Base-by-base conservation (phyloP, 192 early-diverging fungal genomes). In the Coemansia sp. region DNA sequence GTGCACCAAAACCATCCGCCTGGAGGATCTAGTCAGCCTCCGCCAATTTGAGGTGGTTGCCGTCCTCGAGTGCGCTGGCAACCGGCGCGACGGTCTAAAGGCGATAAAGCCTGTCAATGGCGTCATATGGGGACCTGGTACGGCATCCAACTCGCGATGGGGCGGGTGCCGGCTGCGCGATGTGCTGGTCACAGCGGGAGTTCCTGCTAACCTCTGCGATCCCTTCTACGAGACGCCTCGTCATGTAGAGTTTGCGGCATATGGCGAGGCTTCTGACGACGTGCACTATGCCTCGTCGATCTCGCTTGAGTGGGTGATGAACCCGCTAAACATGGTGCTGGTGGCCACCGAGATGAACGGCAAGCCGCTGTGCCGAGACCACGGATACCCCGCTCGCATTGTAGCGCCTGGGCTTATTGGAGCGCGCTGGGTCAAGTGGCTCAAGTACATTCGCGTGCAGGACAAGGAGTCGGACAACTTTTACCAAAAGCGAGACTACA, bases 401-500 rank as follows among this genome's bases (percentile, higher is more conserved):
- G 87, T 97, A 39, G 88, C 96, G 5, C 94, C 94, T 24, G 95
- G 95, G 3, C 82, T 87, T 64, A 94, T 97, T 38, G 95, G 94
- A 16, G 95, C 93, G 1, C 86, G 95, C 37, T 89, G 82, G 66
- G 89, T 96, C 71, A 97, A 97, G 65, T 96, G 92, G 91, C 74
- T 95, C 22, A 64, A 70, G 45, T 80, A 75, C 49, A 83, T 95
- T 27, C 83, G 73, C 7, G 81, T 93, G 32, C 73, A 83, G 37
- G 82, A 85, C 37, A 30, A 67, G 22, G 87, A 88, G 65, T 90
- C 91, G 12, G 69, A 68, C 22, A 87, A 83, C 69, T 86, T 80
- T 62, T 95, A 93, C 77, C 94, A 95, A 64, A 86, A 86, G 63
- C 82, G 83, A 37, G 94, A 95, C 75, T 95, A 95, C 78, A 87